Evolutionary conservation across 2,329 filamentous ascomycete species (phyloP).

Genomic region (Arthrobotrys iridis): DNA sequence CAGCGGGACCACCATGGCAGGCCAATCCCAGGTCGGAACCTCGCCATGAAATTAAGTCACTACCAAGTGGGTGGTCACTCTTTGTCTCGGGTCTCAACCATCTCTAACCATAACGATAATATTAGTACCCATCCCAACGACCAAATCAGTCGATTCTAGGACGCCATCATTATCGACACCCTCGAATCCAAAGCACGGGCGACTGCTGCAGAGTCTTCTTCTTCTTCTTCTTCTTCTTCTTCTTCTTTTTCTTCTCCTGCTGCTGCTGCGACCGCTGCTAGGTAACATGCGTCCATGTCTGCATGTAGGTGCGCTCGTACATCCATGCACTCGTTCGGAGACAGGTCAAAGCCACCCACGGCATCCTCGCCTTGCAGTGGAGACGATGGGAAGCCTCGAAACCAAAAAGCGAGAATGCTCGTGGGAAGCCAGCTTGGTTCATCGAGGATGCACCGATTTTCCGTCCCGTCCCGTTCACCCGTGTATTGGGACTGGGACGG

Average conservation of each 20-base stretch:
- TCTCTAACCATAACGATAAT: not conserved
- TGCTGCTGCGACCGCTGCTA: too few relatives aligned
- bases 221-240: too few relatives aligned
- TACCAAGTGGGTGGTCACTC: not conserved
- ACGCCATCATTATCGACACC: not conserved
- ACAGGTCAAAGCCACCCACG: constrained; percentile 12
- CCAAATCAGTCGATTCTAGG: not conserved
- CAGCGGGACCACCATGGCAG: not conserved
- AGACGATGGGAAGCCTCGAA: constrained; percentile 11
- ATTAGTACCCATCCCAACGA: not conserved
- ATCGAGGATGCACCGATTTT: constrained; percentile 54
- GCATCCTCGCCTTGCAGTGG: constrained; percentile 12
- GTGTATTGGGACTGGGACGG: constrained; percentile 54
- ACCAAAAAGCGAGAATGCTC: not conserved
- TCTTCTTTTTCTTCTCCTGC: too few relatives aligned
- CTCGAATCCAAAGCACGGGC: not conserved
- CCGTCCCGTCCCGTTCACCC: constrained; percentile 53
- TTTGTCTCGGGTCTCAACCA: constrained; percentile 10
- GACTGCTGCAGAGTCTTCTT: too few relatives aligned
- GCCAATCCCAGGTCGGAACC: constrained; percentile 2
- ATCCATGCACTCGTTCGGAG: not conserved
- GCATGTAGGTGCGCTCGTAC: not conserved
- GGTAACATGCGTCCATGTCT: not conserved
- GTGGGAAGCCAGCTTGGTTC: constrained; percentile 27
- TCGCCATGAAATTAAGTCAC: constrained; percentile 7